phyloP scores from a whole-genome alignment of 2,329 filamentous ascomycete genomes.

The Pseudopyricularia javanii region DNA sequence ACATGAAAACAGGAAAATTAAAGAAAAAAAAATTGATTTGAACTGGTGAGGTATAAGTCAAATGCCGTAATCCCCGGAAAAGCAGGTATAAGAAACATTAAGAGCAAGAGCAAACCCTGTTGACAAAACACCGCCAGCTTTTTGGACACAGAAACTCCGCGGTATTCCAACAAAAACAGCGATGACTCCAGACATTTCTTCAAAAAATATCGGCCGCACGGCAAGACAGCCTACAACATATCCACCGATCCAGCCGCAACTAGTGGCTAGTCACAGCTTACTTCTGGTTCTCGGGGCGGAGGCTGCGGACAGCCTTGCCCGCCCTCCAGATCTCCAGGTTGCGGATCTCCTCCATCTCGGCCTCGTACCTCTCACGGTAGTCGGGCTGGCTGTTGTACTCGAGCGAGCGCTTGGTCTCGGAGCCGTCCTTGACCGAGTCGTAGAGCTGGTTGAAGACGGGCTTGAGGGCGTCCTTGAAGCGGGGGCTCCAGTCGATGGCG shows the following conservation, averaged over 20 bases:
- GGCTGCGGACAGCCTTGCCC: slow-evolving; percentile 86
- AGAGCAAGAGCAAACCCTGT: background rate
- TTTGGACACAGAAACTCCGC: background rate
- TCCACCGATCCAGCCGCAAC: background rate
- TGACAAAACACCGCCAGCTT: background rate
- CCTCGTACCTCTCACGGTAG: slow-evolving; percentile 95
- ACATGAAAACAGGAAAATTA: background rate
- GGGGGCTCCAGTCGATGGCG: slow-evolving; percentile 95
- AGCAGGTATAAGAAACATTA: background rate
- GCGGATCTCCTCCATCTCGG: slow-evolving; percentile 97
- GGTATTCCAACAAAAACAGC: background rate
- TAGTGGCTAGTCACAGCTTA: slow-evolving; percentile 26
- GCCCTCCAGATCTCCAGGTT: slow-evolving; percentile 98
- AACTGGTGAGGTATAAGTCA: background rate
- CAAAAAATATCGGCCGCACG: no score
- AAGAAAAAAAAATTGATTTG: background rate
- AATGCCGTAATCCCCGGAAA: background rate
- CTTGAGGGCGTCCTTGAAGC: slow-evolving; percentile 97
- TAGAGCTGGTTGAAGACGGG: slow-evolving; percentile 97
- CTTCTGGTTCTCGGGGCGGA: slow-evolving; percentile 80
- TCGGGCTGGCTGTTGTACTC: slow-evolving; percentile 94
- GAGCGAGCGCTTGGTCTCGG: slow-evolving; percentile 90
- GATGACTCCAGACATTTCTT: background rate
- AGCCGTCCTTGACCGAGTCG: slow-evolving; percentile 79
- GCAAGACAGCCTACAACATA: background rate